These are phyloP conservation scores for Fonsecaea erecta DNA, from an alignment of 2,329 filamentous ascomycete species.

Conservation along the genomic window DNA sequence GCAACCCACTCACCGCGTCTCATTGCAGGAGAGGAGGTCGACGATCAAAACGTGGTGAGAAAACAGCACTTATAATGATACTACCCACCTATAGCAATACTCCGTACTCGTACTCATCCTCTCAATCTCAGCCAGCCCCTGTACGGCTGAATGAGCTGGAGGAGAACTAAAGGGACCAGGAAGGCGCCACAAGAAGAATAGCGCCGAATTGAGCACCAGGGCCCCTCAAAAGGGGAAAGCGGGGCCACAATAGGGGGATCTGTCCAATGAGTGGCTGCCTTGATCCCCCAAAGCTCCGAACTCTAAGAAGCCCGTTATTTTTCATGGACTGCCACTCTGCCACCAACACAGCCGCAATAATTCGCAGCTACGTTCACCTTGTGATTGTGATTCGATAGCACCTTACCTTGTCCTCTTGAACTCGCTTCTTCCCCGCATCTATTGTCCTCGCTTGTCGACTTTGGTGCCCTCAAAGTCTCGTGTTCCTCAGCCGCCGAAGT, in stretches of 20 bases:
- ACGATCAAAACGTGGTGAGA: not conserved
- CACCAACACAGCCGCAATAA: not conserved
- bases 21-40: not conserved
- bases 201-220: slow-evolving; percentile 17
- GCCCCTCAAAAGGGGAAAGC: not conserved
- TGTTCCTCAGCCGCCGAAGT: not conserved
- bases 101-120: not conserved
- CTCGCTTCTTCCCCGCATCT: not conserved
- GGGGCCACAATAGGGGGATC: not conserved
- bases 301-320: not conserved
- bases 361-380: not conserved
- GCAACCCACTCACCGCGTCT: too few species aligned
- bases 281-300: not conserved
- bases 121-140: slow-evolving; percentile 19
- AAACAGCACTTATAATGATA: not conserved
- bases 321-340: not conserved
- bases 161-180: not conserved
- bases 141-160: slow-evolving; percentile 16
- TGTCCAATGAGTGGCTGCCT: not conserved
- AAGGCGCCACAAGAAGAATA: slow-evolving; percentile 18
- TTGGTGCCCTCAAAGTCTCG: not conserved
- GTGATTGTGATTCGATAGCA: not conserved
- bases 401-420: not conserved
- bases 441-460: not conserved
- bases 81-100: not conserved